A percentile compares a stretch with the other conserved stretches of the same genome.
These are phyloP conservation scores for Cladorrhinum samala DNA, from an alignment of 495 filamentous ascomycete genomes.

Conservation along the genomic window DNA sequence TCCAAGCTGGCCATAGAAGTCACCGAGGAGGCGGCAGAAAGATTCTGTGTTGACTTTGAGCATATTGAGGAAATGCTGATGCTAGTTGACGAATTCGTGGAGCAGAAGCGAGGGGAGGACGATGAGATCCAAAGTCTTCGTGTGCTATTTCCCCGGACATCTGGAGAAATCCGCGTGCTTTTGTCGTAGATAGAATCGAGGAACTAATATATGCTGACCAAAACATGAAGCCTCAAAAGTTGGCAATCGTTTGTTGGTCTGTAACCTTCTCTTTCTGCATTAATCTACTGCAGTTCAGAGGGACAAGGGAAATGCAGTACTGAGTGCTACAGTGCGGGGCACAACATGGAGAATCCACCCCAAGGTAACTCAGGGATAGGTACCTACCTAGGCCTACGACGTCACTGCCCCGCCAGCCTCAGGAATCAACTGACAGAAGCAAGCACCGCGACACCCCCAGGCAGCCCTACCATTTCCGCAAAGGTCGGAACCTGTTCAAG, in stretches of 20 bases:
- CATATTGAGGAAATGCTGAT: constrained; percentile 63
- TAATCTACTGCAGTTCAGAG: too few species aligned
- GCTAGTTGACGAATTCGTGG: constrained; percentile 40
- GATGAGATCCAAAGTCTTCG: constrained; percentile 48
- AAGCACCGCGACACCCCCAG: background rate
- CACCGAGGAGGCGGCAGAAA: constrained; percentile 76
- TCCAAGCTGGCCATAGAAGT: constrained; percentile 63
- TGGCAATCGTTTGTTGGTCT: too few species aligned
- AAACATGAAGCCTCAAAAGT: too few species aligned
- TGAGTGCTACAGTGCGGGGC: background rate
- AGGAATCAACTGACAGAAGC: background rate
- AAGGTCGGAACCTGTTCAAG: background rate
- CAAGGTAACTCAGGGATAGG: background rate
- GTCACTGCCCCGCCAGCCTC: constrained; percentile 8
- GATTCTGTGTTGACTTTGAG: constrained; percentile 88
- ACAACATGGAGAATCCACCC: background rate
- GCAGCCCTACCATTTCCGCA: background rate
- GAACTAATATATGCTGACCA: too few species aligned
- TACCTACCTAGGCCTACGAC: constrained; percentile 2
- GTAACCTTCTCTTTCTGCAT: too few species aligned
- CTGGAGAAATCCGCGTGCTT: constrained; percentile 77
- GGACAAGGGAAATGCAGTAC: too few species aligned
- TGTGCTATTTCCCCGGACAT: constrained; percentile 73
- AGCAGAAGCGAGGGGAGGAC: constrained; percentile 32
- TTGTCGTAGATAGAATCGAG: constrained; percentile 38